Conservation (phyloP, 495 filamentous ascomycete species). For the Aspergillus conjunctus region DNA sequence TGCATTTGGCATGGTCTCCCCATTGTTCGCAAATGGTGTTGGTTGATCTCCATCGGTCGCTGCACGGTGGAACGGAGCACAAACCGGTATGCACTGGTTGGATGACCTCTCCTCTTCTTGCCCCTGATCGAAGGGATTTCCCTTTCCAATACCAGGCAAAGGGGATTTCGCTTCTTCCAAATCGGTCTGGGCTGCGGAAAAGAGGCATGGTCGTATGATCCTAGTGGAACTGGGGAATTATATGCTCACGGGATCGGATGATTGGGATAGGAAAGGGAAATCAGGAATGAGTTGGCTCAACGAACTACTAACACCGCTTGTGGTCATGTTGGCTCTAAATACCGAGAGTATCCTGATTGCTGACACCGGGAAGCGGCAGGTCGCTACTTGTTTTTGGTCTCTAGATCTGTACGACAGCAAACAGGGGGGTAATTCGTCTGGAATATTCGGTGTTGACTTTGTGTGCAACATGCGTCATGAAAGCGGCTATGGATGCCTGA, state of each 20-base stretch:
- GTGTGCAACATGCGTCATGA: constrained; percentile 5
- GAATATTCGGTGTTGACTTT: constrained; percentile 11
- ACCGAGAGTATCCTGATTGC: background rate
- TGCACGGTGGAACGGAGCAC: background rate
- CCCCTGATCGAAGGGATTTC: constrained; percentile 25
- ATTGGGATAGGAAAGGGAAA: background rate
- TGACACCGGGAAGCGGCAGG: background rate
- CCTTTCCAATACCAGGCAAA: constrained; percentile 31
- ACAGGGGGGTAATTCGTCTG: background rate
- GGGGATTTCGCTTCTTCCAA: constrained; percentile 12
- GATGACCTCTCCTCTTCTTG: constrained; percentile 15
- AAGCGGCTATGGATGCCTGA: too few relatives aligned
- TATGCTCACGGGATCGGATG: background rate
- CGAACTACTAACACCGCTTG: background rate
- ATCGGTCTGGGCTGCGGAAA: constrained; percentile 13
- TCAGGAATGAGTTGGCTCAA: background rate
- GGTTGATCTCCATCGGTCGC: background rate
- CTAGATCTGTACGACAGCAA: constrained; percentile 13
- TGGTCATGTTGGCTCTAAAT: too few relatives aligned
- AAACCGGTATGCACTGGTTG: constrained; percentile 8
- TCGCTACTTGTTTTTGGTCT: background rate
- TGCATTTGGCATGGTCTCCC: too few relatives aligned
- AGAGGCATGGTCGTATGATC: constrained; percentile 11
- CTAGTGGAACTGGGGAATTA: background rate
- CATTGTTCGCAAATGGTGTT: too few relatives aligned